Conservation (phyloP, 2,329 filamentous ascomycete species). For the Ophidiomyces ophidiicola region DNA sequence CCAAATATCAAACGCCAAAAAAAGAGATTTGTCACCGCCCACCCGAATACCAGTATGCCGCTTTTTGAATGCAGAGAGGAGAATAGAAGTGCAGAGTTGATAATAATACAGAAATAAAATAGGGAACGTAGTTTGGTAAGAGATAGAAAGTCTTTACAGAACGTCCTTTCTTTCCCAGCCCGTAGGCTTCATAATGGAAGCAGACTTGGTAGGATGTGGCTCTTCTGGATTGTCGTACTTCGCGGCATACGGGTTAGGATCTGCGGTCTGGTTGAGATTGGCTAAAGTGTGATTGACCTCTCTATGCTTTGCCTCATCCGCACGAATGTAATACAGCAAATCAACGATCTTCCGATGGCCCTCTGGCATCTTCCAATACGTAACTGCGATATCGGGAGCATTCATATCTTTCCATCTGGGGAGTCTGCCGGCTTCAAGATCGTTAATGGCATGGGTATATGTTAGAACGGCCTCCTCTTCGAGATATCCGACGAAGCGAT, state of each 20-base stretch:
- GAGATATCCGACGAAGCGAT: constrained; percentile 92
- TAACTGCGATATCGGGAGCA: constrained; percentile 77
- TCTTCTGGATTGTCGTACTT: constrained; percentile 58
- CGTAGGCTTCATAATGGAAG: constrained; percentile 50
- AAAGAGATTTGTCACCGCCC: too few relatives aligned
- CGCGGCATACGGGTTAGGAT: constrained; percentile 86
- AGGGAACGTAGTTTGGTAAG: neutral
- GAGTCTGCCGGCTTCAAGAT: constrained; percentile 72
- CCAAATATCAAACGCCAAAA: neutral
- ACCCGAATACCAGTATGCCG: too few relatives aligned
- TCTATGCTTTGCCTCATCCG: constrained; percentile 79
- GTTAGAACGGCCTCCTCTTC: constrained; percentile 96
- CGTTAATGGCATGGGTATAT: constrained; percentile 77
- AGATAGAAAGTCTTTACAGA: constrained; percentile 33
- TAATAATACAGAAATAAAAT: neutral
- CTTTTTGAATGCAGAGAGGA: too few relatives aligned
- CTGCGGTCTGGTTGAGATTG: constrained; percentile 71
- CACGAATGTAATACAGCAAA: constrained; percentile 73
- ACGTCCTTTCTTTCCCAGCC: constrained; percentile 81
- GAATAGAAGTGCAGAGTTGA: neutral
- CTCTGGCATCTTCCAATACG: constrained; percentile 92
- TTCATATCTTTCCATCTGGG: constrained; percentile 67
- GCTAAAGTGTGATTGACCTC: constrained; percentile 93
- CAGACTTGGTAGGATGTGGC: constrained; percentile 58
- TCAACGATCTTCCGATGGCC: constrained; percentile 71